phyloP scores from a whole-genome alignment of 805 yeast species.

The Yarrowia bubula region DNA sequence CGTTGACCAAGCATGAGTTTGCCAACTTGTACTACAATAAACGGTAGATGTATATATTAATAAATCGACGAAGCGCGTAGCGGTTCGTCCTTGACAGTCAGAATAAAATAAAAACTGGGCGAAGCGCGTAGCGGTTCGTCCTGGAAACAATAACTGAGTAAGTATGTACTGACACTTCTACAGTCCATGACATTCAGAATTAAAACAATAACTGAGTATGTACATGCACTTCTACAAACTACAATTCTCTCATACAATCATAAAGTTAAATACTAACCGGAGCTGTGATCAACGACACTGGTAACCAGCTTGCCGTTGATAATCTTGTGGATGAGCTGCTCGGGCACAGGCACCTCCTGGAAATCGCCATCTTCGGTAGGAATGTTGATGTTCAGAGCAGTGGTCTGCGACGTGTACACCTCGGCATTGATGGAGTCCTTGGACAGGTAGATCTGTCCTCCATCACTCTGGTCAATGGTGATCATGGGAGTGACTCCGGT shows the following conservation, averaged over 20 bases:
- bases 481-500: conserved; percentile 79
- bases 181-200: too few species aligned
- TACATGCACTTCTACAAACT: too few species aligned
- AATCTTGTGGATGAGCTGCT: conserved; percentile 79
- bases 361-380: conserved; percentile 65
- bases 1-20: conserved; percentile 77
- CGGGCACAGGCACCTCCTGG: conserved; percentile 85
- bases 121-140: too few species aligned
- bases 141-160: too few species aligned
- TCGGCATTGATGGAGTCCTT: conserved; percentile 70
- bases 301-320: conserved; percentile 57
- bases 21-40: conserved; percentile 83
- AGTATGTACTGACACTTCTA: too few species aligned
- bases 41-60: conserved; percentile 32
- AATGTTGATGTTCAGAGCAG: conserved; percentile 80
- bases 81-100: too few species aligned
- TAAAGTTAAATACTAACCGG: conserved; percentile 36
- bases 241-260: too few species aligned
- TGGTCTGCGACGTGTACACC: conserved; percentile 78
- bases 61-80: too few species aligned
- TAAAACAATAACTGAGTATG: too few species aligned
- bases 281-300: conserved; percentile 75
- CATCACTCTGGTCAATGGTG: conserved; percentile 83
- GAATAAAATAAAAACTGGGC: too few species aligned
- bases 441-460: conserved; percentile 76